phyloP scores from a whole-genome alignment of 2,329 filamentous ascomycete genomes.

The Escovopsis sp. region DNA sequence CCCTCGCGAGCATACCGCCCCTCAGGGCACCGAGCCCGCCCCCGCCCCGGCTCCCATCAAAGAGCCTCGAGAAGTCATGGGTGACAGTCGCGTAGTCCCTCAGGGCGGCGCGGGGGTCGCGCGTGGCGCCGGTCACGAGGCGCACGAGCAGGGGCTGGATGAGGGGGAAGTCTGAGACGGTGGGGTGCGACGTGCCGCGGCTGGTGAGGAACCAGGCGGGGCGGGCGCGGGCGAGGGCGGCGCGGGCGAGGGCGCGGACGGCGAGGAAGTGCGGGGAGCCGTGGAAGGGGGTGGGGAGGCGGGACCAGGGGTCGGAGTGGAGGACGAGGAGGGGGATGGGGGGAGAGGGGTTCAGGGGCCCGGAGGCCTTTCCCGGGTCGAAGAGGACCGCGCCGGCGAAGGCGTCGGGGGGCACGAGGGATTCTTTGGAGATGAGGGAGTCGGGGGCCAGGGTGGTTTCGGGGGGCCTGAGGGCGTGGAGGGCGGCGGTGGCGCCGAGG shows the following conservation, averaged over 20 bases:
- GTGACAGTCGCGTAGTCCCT: constrained; percentile 45
- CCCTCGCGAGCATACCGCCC: constrained; percentile 33
- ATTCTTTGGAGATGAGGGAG: too few relatives aligned
- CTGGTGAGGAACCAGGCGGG: constrained; percentile 40
- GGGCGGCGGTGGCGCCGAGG: constrained; percentile 49
- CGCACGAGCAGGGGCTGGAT: constrained; percentile 46
- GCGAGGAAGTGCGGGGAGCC: constrained; percentile 50
- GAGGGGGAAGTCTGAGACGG: constrained; percentile 51
- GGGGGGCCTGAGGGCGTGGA: constrained; percentile 38
- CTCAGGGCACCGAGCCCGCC: too few relatives aligned
- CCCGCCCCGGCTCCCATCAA: constrained; percentile 8
- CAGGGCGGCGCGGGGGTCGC: constrained; percentile 41
- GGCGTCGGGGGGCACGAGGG: too few relatives aligned
- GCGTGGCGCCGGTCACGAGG: constrained; percentile 44
- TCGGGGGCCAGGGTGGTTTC: constrained; percentile 26
- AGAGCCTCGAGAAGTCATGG: constrained; percentile 39
- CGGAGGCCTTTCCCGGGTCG: constrained; percentile 51
- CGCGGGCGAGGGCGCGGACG: constrained; percentile 39
- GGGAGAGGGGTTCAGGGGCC: constrained; percentile 44
- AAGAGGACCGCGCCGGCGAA: constrained; percentile 41
- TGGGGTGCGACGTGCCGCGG: constrained; percentile 43
- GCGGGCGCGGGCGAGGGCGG: constrained; percentile 28
- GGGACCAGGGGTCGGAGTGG: constrained; percentile 51
- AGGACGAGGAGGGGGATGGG: constrained; percentile 44
- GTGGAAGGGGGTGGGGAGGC: constrained; percentile 39